Evolutionary conservation across 139 green algal genomes (phyloP).

Genomic region (Diplosphaera chodatii): DNA sequence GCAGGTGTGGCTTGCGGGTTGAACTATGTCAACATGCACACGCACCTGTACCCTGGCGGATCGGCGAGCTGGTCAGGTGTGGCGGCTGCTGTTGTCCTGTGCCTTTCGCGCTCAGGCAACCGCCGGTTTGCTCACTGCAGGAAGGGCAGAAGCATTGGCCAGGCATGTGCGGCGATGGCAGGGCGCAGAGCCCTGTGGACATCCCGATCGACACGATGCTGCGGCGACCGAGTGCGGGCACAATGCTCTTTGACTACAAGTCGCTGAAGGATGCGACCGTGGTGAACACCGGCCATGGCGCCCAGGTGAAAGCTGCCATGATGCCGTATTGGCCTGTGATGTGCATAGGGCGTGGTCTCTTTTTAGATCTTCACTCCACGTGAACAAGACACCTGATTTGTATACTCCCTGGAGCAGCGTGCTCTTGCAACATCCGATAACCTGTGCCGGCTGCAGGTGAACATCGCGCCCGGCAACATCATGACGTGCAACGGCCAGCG

Average conservation of each 20-base stretch:
- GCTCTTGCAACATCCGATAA: not conserved
- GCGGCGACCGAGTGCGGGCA: not conserved
- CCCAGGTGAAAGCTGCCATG: not conserved
- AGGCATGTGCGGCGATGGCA: not conserved
- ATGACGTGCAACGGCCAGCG: conserved; percentile 18
- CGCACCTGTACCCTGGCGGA: too few species aligned
- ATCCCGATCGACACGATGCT: not conserved
- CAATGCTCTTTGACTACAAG: conserved; percentile 5
- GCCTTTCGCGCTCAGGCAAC: too few species aligned
- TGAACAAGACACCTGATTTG: too few species aligned
- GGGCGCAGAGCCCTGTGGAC: not conserved
- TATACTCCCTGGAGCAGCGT: too few species aligned
- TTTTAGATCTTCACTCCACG: too few species aligned
- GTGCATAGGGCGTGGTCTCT: too few species aligned
- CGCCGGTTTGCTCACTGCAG: too few species aligned
- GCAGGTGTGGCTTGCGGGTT: too few species aligned
- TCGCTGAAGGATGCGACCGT: not conserved
- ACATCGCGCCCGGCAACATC: conserved; percentile 4
- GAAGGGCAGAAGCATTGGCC: not conserved
- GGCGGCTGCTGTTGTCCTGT: too few species aligned
- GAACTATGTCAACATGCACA: too few species aligned
- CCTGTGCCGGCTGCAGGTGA: not conserved
- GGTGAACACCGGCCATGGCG: conserved; percentile 7
- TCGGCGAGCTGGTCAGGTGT: too few species aligned
- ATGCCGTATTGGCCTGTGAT: too few species aligned